A percentile compares a stretch with the other conserved stretches of the same genome.
Conservation (phyloP, 768 basidiomycete genomes). For the Terana coerulea region DNA sequence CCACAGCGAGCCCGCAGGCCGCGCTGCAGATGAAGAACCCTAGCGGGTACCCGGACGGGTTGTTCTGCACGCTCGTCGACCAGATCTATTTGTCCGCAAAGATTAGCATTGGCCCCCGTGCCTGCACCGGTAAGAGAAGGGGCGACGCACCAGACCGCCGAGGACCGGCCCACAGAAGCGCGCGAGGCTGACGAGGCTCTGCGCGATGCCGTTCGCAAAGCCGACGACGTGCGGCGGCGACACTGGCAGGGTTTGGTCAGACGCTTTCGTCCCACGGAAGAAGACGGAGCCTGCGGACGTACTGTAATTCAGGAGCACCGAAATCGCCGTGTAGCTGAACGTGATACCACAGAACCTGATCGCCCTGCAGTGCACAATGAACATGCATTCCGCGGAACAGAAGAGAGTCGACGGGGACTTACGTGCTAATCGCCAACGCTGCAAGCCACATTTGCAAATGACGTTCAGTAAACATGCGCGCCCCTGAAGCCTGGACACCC, state of each 20-base stretch:
- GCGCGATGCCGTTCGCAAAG: slow-evolving; percentile 92
- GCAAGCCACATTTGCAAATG: not conserved
- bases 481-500: too few relatives aligned
- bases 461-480: not conserved
- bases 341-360: slow-evolving; percentile 84
- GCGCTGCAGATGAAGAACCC: slow-evolving; percentile 68
- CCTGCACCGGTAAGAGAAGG: too few relatives aligned
- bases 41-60: slow-evolving; percentile 68
- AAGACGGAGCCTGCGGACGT: slow-evolving; percentile 18
- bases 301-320: slow-evolving; percentile 87
- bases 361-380: slow-evolving; percentile 53
- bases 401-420: slow-evolving; percentile 28
- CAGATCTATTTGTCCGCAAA: slow-evolving; percentile 48
- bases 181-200: slow-evolving; percentile 91
- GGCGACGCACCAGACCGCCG: slow-evolving; percentile 67
- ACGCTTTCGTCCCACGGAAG: too few relatives aligned
- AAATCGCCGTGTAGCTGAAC: slow-evolving; percentile 87
- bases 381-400: not conserved
- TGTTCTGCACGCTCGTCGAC: slow-evolving; percentile 64
- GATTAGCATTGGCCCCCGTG: not conserved
- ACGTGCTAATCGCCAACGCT: slow-evolving; percentile 84
- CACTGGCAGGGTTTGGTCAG: slow-evolving; percentile 45
- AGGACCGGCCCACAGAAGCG: slow-evolving; percentile 86
- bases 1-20: slow-evolving; percentile 57
- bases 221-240: slow-evolving; percentile 87